Evolutionary conservation across 768 basidiomycete species (phyloP), one percentile per base, ranked within the genome.

Genomic region (Porphyrellus cyaneotinctus): DNA sequence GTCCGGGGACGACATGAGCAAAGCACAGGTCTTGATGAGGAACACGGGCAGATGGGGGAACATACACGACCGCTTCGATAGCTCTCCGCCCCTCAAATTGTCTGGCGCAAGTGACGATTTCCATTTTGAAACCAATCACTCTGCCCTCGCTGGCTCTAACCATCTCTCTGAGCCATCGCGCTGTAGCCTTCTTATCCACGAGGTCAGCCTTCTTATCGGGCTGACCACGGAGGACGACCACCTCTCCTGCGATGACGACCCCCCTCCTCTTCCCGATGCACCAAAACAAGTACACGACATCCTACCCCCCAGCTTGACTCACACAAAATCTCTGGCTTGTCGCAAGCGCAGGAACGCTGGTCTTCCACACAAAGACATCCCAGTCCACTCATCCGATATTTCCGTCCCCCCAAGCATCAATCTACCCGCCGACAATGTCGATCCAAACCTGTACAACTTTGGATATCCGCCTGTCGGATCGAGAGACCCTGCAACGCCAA

Each of bases 151-250:
- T n/a, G n/a, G n/a, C n/a, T n/a, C n/a, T n/a, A n/a, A n/a, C 18
- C 43, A 56, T n/a, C n/a, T 22, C 10, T 28, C 18, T n/a, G 62
- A 65, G 22, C 28, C 57, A 17, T 56, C 58, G 2, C 59, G 57
- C 33, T 71, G 50, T 24, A 70, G 70, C 52, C 45, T 58, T 44
- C 65, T 69, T 31, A 61, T 69, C 28, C 61, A 64, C 15, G 70
- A 71, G 26, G 65, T 71, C 15, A 64, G 68, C 47, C 57, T 64
- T 35, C 68, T 69, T 39, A 60, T 71, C 14, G 69, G 68, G 20
- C 44, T 69, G 18, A n/a, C 69, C 7, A 17, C 52, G 2, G 66
- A 67, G 2, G 50, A 66, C 17, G 59, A 54, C 20, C 31, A 35
- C 30, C 30, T 43, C n/a, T 41, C 46, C 3, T 37, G 47, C 23